Conservation (phyloP, 805 yeast species). For the Ogataea pilisensis region DNA sequence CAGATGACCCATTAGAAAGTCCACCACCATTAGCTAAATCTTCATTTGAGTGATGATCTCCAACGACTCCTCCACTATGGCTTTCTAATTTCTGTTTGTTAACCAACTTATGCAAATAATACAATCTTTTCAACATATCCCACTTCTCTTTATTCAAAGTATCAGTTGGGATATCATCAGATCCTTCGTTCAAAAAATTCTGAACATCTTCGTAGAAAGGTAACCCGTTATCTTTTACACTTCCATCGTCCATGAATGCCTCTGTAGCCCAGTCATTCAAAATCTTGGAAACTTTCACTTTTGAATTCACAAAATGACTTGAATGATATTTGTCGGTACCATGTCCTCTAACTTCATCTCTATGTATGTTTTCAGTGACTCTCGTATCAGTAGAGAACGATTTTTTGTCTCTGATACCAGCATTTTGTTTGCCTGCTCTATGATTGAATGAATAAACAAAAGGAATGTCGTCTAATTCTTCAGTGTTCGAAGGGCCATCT, state of each 20-base stretch:
- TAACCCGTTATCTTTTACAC: slow-evolving; percentile 25
- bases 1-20: slow-evolving; percentile 7
- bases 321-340: slow-evolving; percentile 65
- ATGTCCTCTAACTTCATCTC: slow-evolving; percentile 68
- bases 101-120: slow-evolving; percentile 65
- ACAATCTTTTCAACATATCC: slow-evolving; percentile 65
- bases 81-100: slow-evolving; percentile 33
- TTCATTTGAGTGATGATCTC: not conserved
- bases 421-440: slow-evolving; percentile 83
- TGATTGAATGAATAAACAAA: slow-evolving; percentile 65
- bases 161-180: slow-evolving; percentile 27
- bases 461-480: slow-evolving; percentile 25
- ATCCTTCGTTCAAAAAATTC: slow-evolving; percentile 49
- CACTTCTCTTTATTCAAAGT: slow-evolving; percentile 55
- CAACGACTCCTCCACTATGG: not conserved
- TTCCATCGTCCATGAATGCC: slow-evolving; percentile 31
- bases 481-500: slow-evolving; percentile 18
- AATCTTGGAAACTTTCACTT: slow-evolving; percentile 50
- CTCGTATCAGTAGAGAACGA: slow-evolving; percentile 78
- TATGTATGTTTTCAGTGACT: slow-evolving; percentile 62
- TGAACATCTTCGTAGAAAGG: slow-evolving; percentile 57
- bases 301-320: slow-evolving; percentile 42
- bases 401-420: slow-evolving; percentile 81
- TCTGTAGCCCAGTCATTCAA: slow-evolving; percentile 53
- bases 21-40: slow-evolving; percentile 1